Evolutionary conservation across 768 basidiomycete species (phyloP).

Genomic region (Phanerochaete carnosa): DNA sequence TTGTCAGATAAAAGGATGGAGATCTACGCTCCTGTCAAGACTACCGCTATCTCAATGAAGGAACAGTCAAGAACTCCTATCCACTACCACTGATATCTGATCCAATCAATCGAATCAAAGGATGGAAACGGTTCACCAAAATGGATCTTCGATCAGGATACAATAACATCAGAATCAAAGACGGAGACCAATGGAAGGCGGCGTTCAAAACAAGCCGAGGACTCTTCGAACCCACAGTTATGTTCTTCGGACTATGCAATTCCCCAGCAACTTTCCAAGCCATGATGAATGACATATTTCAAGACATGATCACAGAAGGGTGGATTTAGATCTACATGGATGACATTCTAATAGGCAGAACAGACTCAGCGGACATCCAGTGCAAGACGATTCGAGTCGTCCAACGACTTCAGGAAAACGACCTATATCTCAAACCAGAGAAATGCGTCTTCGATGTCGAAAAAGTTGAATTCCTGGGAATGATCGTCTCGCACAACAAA

Average conservation of each 20-base stretch:
- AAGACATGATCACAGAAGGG: slow-evolving; percentile 25
- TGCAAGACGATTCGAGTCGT: slow-evolving; percentile 19
- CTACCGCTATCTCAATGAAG: slow-evolving; percentile 26
- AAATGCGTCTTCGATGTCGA: slow-evolving; percentile 33
- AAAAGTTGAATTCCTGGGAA: slow-evolving; percentile 29
- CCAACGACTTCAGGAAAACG: slow-evolving; percentile 18
- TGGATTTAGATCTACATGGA: slow-evolving; percentile 41
- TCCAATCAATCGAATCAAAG: slow-evolving; percentile 20
- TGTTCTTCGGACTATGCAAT: slow-evolving; percentile 27
- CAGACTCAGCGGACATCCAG: slow-evolving; percentile 20
- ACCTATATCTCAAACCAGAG: slow-evolving; percentile 32
- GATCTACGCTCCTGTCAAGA: slow-evolving; percentile 28
- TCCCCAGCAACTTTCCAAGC: slow-evolving; percentile 26
- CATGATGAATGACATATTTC: slow-evolving; percentile 31
- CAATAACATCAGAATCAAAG: slow-evolving; percentile 17
- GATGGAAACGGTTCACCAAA: slow-evolving; percentile 23
- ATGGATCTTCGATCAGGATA: slow-evolving; percentile 27
- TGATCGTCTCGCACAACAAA: slow-evolving; percentile 18
- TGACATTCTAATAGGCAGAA: slow-evolving; percentile 30
- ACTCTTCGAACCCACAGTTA: slow-evolving; percentile 26
- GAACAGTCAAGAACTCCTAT: slow-evolving; percentile 26
- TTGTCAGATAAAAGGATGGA: slow-evolving; percentile 35
- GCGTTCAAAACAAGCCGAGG: slow-evolving; percentile 27
- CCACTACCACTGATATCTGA: slow-evolving; percentile 23
- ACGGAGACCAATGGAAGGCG: slow-evolving; percentile 29